phyloP scores from a whole-genome alignment of 1,284 basidiomycete genomes.

The Sporisorium iseilematis-ciliati region DNA sequence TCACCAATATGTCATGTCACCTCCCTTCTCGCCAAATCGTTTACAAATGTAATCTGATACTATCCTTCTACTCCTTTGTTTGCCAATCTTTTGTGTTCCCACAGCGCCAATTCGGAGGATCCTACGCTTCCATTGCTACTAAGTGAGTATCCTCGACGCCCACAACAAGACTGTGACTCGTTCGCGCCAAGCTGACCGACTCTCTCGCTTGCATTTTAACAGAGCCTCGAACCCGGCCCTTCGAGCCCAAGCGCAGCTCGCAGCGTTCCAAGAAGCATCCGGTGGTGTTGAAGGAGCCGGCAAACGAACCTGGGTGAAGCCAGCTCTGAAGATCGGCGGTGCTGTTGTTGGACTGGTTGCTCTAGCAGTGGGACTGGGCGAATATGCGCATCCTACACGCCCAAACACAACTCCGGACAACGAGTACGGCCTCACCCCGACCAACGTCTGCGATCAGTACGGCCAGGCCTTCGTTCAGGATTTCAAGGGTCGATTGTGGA shows the following conservation, averaged over 20 bases:
- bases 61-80: neutral
- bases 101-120: conserved; percentile 29
- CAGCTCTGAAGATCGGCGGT: conserved; percentile 4
- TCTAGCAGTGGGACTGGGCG: conserved; percentile 9
- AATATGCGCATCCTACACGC: conserved; percentile 24
- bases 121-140: conserved; percentile 4
- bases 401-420: conserved; percentile 31
- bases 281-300: neutral
- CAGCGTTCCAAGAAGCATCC: conserved; percentile 1
- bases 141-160: conserved; percentile 15
- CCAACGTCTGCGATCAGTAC: conserved; percentile 21
- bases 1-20: conserved; percentile 1
- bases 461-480: conserved; percentile 23
- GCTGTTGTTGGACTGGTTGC: conserved; percentile 13
- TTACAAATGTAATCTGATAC: conserved; percentile 9
- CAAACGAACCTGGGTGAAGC: conserved; percentile 1
- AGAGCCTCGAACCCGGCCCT: conserved; percentile 24
- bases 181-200: neutral
- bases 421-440: conserved; percentile 21
- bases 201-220: neutral
- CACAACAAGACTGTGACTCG: too few species aligned
- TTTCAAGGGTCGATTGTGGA: conserved; percentile 32
- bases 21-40: neutral
- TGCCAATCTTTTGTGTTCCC: conserved; percentile 5
- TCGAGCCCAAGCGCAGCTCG: conserved; percentile 12